Conservation (phyloP, 352 stramenopile genomes). For the Globisporangium nagaii region DNA sequence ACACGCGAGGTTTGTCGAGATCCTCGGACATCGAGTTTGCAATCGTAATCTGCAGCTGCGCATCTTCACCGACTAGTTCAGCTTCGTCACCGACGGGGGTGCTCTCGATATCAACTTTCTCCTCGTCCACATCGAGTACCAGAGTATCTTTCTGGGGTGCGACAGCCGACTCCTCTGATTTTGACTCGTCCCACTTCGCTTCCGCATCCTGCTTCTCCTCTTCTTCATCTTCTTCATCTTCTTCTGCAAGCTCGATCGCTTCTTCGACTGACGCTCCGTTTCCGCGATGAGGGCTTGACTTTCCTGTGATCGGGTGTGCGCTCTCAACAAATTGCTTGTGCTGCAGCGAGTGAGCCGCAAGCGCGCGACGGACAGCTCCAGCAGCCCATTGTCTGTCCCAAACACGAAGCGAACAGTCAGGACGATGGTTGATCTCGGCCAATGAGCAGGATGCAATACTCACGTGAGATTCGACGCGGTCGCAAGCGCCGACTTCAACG, state of each 20-base stretch:
- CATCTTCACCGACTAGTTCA: constrained; percentile 12
- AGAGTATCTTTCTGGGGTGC: background rate
- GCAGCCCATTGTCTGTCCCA: constrained; percentile 80
- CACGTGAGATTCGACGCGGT: constrained; percentile 84
- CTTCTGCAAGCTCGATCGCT: constrained; percentile 4
- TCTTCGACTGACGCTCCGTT: background rate
- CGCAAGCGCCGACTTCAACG: constrained; percentile 65
- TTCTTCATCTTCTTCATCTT: constrained; percentile 21
- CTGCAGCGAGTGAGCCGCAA: constrained; percentile 58
- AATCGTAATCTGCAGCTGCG: constrained; percentile 27
- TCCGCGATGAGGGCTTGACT: background rate
- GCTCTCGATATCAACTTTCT: background rate
- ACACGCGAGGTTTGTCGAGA: constrained; percentile 8
- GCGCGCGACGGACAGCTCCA: constrained; percentile 62
- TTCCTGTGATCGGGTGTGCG: constrained; percentile 1
- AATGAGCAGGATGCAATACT: constrained; percentile 2
- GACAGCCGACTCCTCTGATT: background rate
- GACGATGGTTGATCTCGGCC: too few relatives aligned
- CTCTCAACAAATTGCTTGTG: constrained; percentile 19
- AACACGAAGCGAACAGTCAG: too few relatives aligned
- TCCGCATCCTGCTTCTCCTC: too few relatives aligned
- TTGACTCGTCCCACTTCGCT: constrained; percentile 3
- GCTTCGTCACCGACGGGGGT: background rate
- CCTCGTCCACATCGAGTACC: background rate
- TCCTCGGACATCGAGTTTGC: constrained; percentile 30